These are phyloP conservation scores for Uronychia binucleata DNA, from an alignment of 73 alveolate species.

Conservation along the genomic window DNA sequence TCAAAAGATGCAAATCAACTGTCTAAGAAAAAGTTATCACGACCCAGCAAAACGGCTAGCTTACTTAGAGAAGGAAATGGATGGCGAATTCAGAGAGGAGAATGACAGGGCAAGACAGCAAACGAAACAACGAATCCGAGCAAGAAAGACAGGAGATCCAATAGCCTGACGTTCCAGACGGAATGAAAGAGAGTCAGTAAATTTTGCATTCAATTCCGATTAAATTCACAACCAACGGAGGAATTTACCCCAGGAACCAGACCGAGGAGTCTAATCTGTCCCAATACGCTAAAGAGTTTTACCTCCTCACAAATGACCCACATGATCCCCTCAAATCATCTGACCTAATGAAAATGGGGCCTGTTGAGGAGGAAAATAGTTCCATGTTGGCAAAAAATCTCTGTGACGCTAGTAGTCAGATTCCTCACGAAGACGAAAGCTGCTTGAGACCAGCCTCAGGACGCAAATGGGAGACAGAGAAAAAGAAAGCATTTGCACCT, in stretches of 20 bases:
- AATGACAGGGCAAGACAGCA: not conserved
- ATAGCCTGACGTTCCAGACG: not conserved
- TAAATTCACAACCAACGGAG: not conserved
- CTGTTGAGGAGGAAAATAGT: not conserved
- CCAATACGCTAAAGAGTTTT: not conserved
- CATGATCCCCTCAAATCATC: not conserved
- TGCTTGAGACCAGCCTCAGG: not conserved
- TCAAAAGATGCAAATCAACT: not conserved
- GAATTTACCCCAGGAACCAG: not conserved
- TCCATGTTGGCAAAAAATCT: not conserved
- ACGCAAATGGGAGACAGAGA: not conserved
- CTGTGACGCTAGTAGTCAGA: not conserved
- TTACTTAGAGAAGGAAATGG: not conserved
- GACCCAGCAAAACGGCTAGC: not conserved
- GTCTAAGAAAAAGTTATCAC: not conserved
- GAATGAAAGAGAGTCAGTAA: not conserved
- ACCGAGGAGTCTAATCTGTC: not conserved
- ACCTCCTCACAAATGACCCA: not conserved
- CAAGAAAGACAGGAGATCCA: not conserved
- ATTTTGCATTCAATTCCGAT: not conserved
- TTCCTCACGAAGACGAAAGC: not conserved
- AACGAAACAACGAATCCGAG: not conserved
- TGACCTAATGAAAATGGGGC: not conserved
- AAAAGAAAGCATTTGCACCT: not conserved
- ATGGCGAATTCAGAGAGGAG: not conserved